Base-by-base conservation (phyloP, 108 stramenopile genomes). In the Cafeteria roenbergensis region DNA sequence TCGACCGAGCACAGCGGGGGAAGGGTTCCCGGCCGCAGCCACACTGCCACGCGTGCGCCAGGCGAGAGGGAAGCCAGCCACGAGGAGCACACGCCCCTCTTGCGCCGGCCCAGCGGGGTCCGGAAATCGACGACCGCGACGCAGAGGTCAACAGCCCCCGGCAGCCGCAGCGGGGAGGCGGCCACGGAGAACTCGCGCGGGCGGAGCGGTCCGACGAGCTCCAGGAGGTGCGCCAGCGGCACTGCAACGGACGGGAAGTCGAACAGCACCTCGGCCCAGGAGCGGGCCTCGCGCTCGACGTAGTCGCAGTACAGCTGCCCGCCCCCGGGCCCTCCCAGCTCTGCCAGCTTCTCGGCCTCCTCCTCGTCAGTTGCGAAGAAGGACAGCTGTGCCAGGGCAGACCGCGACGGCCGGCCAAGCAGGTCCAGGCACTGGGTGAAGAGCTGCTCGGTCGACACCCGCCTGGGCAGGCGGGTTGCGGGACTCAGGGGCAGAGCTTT, bases 311-410 rank as follows among this genome's bases (percentile, higher is more conserved):
- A 71, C 22, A 71, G 33, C 25, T 71, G 64, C 26, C 31, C 36
- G 22, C 71, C 71, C 22, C 52, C 71, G 17, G 37, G 37, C 14
- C 34, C 27, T 22, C 51, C 4, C 17, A 71, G 38, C 58, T 71
- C 71, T 14, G 22, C 64, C 17, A 65, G 27, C 35, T 71, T 71
- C 63, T 71, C 71, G n/a, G 62, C 63, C 42, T 71, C 61, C 29
- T 71, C 71, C 29, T 64, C 64, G 55, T 71, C 71, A 25, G 52
- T 9, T 9, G 71, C 36, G 37, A 71, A 71, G 65, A 71, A 67
- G 32, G 55, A 34, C 29, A 71, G 71, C 35, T 62, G 55, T 22
- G 56, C 71, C 25, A 71, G 56, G 12, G 56, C 62, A 3, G 56
- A 20, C 35, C 71, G 64, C 22, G 32, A 14, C 14, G 71, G 71